A percentile compares a stretch with the other conserved stretches of the same genome.
phyloP scores from a whole-genome alignment of 148 eudicot genomes.

The Rhododendron mucronatum region DNA sequence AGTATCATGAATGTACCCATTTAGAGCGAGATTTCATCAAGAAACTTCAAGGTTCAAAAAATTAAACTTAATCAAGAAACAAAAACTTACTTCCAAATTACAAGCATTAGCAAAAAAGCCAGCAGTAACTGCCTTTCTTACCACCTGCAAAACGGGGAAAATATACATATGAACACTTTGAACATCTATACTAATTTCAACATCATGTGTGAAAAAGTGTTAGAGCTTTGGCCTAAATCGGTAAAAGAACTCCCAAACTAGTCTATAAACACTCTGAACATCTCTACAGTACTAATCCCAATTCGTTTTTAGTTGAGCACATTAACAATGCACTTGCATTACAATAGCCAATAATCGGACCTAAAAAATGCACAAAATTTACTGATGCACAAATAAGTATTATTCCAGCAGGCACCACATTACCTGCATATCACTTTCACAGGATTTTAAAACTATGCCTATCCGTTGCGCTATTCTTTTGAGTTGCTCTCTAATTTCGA shows the following conservation, averaged over 20 bases:
- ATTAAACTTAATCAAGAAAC: not conserved
- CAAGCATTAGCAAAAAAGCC: constrained; percentile 97
- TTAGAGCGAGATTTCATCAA: not conserved
- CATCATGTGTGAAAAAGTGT: not conserved
- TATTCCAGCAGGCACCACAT: not conserved
- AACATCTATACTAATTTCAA: not conserved
- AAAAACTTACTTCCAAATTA: constrained; percentile 64
- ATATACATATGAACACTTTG: not conserved
- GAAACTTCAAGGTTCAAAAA: not conserved
- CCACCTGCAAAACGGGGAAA: constrained; percentile 45
- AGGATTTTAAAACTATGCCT: constrained; percentile 72
- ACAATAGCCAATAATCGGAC: not conserved
- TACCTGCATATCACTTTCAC: constrained; percentile 85
- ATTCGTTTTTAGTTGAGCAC: not conserved
- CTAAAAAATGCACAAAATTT: not conserved
- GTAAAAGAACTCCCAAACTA: not conserved
- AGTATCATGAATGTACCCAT: constrained; percentile 2
- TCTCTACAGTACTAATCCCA: not conserved
- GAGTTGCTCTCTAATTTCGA: constrained; percentile 80
- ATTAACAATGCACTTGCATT: not conserved
- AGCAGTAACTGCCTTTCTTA: constrained; percentile 83
- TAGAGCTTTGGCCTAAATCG: not conserved
- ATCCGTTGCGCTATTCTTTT: constrained; percentile 73
- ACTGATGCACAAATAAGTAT: not conserved
- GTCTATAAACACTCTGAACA: not conserved